These are phyloP conservation scores for Scedosporium apiospermum DNA, from an alignment of 2,329 filamentous ascomycete genomes.

Conservation along the genomic window DNA sequence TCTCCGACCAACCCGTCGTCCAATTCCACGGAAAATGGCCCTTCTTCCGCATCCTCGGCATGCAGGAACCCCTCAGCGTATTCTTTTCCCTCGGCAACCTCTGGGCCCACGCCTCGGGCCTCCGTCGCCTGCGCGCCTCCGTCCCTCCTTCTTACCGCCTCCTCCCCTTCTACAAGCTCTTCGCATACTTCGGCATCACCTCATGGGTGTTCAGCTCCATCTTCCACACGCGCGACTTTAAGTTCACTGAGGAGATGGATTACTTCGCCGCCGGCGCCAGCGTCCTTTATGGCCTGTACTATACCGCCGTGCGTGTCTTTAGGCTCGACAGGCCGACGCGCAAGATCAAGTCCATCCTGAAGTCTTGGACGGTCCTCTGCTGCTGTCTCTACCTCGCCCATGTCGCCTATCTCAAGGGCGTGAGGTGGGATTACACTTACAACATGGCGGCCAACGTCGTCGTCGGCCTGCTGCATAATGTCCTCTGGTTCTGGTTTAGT, in stretches of 20 bases:
- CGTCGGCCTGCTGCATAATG: conserved; percentile 69
- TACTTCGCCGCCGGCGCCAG: conserved; percentile 89
- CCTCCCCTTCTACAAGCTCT: conserved; percentile 67
- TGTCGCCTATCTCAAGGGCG: conserved; percentile 73
- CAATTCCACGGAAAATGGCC: conserved; percentile 99
- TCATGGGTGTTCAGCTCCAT: conserved; percentile 85
- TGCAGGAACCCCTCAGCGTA: conserved; percentile 91
- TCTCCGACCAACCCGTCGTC: conserved; percentile 57
- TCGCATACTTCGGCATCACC: conserved; percentile 72
- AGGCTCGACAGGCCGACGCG: conserved; percentile 56
- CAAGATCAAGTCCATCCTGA: conserved; percentile 41
- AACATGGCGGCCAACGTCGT: conserved; percentile 95
- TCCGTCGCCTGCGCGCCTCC: conserved; percentile 56
- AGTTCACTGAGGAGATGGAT: conserved; percentile 82
- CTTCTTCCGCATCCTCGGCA: conserved; percentile 79
- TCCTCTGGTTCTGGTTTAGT: conserved; percentile 81
- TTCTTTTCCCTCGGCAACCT: conserved; percentile 91
- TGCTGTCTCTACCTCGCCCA: conserved; percentile 62
- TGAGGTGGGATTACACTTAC: conserved; percentile 91
- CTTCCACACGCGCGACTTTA: conserved; percentile 87
- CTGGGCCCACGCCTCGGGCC: conserved; percentile 71
- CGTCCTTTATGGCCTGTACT: conserved; percentile 87
- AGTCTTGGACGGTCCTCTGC: conserved; percentile 70
- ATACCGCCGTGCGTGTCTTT: conserved; percentile 72
- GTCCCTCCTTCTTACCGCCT: conserved; percentile 69